Conservation (phyloP, 352 stramenopile genomes). For the Globisporangium spinosum region DNA sequence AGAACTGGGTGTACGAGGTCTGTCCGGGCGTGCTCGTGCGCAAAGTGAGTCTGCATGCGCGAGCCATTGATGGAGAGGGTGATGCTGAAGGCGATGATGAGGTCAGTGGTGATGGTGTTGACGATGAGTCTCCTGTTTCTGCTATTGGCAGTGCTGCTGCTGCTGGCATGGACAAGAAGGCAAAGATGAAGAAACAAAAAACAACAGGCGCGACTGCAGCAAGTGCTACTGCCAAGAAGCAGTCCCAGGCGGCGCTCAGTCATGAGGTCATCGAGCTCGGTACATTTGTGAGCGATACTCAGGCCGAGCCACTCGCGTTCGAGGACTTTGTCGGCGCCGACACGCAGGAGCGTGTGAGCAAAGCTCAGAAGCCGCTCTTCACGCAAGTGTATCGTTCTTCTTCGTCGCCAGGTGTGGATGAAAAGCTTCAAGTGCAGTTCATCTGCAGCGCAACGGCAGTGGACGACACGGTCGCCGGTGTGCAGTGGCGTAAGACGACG, state of each 20-base stretch:
- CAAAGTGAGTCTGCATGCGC: conserved; percentile 33
- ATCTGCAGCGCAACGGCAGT: conserved; percentile 45
- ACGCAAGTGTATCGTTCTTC: conserved; percentile 48
- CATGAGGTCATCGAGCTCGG: conserved; percentile 42
- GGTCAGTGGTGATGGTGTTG: no score
- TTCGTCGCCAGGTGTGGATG: conserved; percentile 7
- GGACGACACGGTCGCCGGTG: conserved; percentile 46
- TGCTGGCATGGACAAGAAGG: not conserved
- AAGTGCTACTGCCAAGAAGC: not conserved
- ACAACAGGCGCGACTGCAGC: not conserved
- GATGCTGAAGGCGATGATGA: not conserved
- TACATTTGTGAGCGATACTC: conserved; percentile 32
- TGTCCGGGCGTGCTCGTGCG: conserved; percentile 55
- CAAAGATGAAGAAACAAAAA: conserved; percentile 7
- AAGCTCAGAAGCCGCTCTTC: conserved; percentile 47
- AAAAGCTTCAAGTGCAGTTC: conserved; percentile 60
- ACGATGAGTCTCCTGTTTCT: not conserved
- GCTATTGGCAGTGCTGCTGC: conserved; percentile 4
- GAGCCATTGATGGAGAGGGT: not conserved
- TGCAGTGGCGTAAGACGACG: conserved; percentile 32
- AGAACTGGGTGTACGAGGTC: conserved; percentile 63
- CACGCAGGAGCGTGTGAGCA: conserved; percentile 38
- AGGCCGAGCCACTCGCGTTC: conserved; percentile 29
- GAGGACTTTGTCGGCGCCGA: conserved; percentile 45
- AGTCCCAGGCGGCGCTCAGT: not conserved